Conservation (phyloP, 495 filamentous ascomycete genomes). For the Talaromyces adpressus region DNA sequence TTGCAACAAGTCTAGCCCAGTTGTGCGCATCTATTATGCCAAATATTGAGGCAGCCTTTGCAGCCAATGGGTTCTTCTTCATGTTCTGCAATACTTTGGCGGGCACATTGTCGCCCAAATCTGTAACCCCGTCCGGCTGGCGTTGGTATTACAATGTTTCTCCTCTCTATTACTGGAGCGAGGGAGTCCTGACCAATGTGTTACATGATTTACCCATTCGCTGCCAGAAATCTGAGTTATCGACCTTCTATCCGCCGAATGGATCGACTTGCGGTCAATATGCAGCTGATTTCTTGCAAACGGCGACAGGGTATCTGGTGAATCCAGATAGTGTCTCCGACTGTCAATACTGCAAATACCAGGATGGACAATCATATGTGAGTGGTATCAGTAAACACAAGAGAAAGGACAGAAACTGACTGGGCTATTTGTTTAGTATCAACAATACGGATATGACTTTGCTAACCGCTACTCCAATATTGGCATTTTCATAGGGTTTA, state of each 20-base stretch:
- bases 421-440: not conserved
- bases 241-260: constrained; percentile 45
- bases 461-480: constrained; percentile 13
- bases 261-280: constrained; percentile 66
- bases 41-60: constrained; percentile 6
- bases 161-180: constrained; percentile 17
- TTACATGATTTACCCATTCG: constrained; percentile 48
- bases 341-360: constrained; percentile 58
- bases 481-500: constrained; percentile 26
- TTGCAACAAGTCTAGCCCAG: constrained; percentile 13
- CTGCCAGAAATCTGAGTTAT: constrained; percentile 46
- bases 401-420: not conserved
- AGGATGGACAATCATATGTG: constrained; percentile 19
- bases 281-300: constrained; percentile 44
- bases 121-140: constrained; percentile 13
- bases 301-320: constrained; percentile 50
- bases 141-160: constrained; percentile 16
- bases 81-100: constrained; percentile 16
- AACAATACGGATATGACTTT: constrained; percentile 11
- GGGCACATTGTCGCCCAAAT: constrained; percentile 10
- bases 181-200: constrained; percentile 56
- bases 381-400: not conserved
- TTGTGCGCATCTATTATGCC: constrained; percentile 11
- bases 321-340: constrained; percentile 42
- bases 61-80: constrained; percentile 14